A percentile compares a stretch with the other conserved stretches of the same genome.
phyloP scores from a whole-genome alignment of 495 filamentous ascomycete genomes.

The Choiromyces venosus region DNA sequence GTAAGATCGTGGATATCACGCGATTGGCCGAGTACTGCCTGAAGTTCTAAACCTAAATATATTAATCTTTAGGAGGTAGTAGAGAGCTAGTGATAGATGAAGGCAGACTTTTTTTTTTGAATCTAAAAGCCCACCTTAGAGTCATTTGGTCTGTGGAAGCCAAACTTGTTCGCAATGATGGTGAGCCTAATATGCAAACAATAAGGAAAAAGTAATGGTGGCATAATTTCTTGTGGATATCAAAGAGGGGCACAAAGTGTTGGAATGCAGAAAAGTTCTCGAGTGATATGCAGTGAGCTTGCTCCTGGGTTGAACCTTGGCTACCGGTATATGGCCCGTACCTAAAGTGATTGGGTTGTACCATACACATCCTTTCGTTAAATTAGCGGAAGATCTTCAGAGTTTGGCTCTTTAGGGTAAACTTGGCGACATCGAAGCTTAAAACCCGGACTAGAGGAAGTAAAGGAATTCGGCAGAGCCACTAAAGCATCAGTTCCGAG shows the following conservation, averaged over 20 bases:
- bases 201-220: neutral
- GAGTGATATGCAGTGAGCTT: neutral
- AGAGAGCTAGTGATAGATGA: neutral
- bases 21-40: neutral
- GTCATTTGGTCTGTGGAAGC: neutral
- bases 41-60: neutral
- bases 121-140: neutral
- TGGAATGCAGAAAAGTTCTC: neutral
- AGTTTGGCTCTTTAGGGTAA: too few species aligned
- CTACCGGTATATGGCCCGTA: too few species aligned
- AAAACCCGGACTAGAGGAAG: neutral
- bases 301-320: neutral
- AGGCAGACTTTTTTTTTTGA: neutral
- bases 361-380: too few species aligned
- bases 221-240: neutral
- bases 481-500: neutral
- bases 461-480: neutral
- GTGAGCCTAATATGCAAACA: neutral
- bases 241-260: neutral
- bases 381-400: too few species aligned
- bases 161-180: neutral
- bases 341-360: too few species aligned
- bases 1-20: neutral
- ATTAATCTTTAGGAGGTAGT: neutral
- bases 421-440: too few species aligned